These are phyloP conservation scores for Trebouxia sp. DNA, from an alignment of 139 green algal genomes.

Conservation along the genomic window DNA sequence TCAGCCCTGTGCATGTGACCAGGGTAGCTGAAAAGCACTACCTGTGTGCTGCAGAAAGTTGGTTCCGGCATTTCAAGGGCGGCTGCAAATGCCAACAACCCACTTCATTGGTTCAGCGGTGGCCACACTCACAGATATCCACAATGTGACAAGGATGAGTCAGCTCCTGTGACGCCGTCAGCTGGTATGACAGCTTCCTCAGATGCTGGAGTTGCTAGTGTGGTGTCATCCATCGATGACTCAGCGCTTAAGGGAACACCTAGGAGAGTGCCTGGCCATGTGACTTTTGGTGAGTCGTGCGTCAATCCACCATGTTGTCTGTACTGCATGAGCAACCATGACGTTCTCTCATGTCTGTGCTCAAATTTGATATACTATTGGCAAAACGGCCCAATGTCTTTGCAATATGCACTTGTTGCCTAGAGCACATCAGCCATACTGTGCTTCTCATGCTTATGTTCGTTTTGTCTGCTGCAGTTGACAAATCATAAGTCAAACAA, in stretches of 20 bases:
- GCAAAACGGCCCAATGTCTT: too few relatives aligned
- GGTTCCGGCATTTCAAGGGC: background rate
- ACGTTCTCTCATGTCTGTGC: too few relatives aligned
- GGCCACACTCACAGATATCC: slow-evolving; percentile 1
- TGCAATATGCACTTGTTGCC: too few relatives aligned
- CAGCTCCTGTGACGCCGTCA: slow-evolving; percentile 1
- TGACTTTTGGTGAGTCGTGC: background rate
- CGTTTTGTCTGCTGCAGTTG: too few relatives aligned
- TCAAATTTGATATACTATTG: too few relatives aligned
- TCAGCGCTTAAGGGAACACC: slow-evolving; percentile 17
- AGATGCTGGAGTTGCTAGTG: background rate
- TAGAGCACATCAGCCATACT: too few relatives aligned
- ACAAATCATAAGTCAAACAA: too few relatives aligned
- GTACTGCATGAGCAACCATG: background rate
- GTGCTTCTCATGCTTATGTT: too few relatives aligned
- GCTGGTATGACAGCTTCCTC: background rate
- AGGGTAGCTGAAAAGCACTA: too few relatives aligned
- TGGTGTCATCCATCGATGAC: slow-evolving; percentile 19
- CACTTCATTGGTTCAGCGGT: background rate
- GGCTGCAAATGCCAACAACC: background rate
- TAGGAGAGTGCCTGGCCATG: background rate
- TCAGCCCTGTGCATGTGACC: too few relatives aligned
- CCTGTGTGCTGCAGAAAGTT: slow-evolving; percentile 13
- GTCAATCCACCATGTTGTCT: background rate
- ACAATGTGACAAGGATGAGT: background rate